Percentiles rank a stretch among this genome's conserved stretches.
Evolutionary conservation across 1,284 basidiomycete species (phyloP).

Genomic region (Cystobasidium sp.): DNA sequence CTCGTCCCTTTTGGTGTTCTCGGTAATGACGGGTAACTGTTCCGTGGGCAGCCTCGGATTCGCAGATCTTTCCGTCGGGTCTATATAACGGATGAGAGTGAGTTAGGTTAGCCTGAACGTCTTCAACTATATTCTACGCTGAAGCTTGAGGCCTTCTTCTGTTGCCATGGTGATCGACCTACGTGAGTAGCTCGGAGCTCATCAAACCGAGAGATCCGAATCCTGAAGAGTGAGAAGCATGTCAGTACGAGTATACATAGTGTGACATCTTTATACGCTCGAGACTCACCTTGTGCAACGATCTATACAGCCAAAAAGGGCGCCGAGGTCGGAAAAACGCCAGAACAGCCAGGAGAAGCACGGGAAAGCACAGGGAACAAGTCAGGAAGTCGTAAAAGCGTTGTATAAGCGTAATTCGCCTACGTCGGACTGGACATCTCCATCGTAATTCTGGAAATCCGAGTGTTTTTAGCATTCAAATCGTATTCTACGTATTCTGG

Average conservation of each 20-base stretch:
- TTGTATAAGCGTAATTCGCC: constrained; percentile 8
- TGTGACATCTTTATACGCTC: too few relatives aligned
- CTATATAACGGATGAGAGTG: constrained; percentile 60
- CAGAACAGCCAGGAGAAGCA: not conserved
- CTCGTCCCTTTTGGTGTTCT: constrained; percentile 87
- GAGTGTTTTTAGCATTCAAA: not conserved
- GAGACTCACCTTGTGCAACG: not conserved
- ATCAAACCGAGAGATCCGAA: constrained; percentile 26
- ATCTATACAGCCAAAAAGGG: not conserved
- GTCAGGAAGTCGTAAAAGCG: not conserved
- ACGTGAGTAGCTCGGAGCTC: constrained; percentile 32
- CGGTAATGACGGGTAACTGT: constrained; percentile 89
- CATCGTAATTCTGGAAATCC: constrained; percentile 75
- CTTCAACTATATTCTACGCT: not conserved
- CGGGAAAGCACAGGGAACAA: not conserved
- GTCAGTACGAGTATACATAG: not conserved
- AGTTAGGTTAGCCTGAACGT: not conserved
- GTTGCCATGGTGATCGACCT: not conserved
- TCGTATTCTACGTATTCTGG: constrained; percentile 14
- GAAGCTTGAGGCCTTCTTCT: not conserved
- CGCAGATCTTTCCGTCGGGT: constrained; percentile 88
- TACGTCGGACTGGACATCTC: constrained; percentile 69
- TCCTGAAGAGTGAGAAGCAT: constrained; percentile 7
- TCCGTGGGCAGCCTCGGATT: constrained; percentile 79
- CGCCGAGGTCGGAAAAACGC: not conserved